A percentile compares a stretch with the other conserved stretches of the same genome.
phyloP scores from a whole-genome alignment of 805 yeast species.

The Ogataea neopini region DNA sequence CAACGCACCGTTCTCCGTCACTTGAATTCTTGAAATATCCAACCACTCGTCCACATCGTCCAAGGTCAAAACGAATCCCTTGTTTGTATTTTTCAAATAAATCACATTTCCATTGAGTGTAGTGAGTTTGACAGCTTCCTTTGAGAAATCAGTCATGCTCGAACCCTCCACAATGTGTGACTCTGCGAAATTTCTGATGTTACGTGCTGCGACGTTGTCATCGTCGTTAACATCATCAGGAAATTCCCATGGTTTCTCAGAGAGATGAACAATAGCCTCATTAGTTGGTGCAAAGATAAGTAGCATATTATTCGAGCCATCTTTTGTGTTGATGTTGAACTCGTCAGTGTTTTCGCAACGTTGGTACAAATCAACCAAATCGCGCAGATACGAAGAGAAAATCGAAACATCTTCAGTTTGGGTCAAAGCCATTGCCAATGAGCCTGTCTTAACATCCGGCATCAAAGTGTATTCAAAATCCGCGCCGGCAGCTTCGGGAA shows the following conservation, averaged over 20 bases:
- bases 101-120: slow-evolving; percentile 39
- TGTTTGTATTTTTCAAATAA: slow-evolving; percentile 38
- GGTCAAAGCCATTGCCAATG: slow-evolving; percentile 41
- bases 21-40: slow-evolving; percentile 37
- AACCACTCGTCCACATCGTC: slow-evolving; percentile 38
- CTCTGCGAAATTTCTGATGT: slow-evolving; percentile 58
- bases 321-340: slow-evolving; percentile 25
- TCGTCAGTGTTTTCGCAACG: slow-evolving; percentile 43
- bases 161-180: slow-evolving; percentile 55
- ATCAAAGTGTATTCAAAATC: slow-evolving; percentile 24
- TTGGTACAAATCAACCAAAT: slow-evolving; percentile 48
- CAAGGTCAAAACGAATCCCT: slow-evolving; percentile 36
- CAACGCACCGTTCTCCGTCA: slow-evolving; percentile 48
- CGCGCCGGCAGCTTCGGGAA: slow-evolving; percentile 8
- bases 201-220: slow-evolving; percentile 50
- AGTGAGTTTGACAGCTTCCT: slow-evolving; percentile 30
- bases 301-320: slow-evolving; percentile 27
- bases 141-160: slow-evolving; percentile 22
- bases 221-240: slow-evolving; percentile 52
- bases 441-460: slow-evolving; percentile 28
- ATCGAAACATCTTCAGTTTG: slow-evolving; percentile 50
- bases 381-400: slow-evolving; percentile 72
- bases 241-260: slow-evolving; percentile 79
- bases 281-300: slow-evolving; percentile 75
- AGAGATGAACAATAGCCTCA: slow-evolving; percentile 51